Evolutionary conservation across 441 rosid genomes (phyloP), one percentile per base, ranked within the genome.

Genomic region (Erysimum cheiri): DNA sequence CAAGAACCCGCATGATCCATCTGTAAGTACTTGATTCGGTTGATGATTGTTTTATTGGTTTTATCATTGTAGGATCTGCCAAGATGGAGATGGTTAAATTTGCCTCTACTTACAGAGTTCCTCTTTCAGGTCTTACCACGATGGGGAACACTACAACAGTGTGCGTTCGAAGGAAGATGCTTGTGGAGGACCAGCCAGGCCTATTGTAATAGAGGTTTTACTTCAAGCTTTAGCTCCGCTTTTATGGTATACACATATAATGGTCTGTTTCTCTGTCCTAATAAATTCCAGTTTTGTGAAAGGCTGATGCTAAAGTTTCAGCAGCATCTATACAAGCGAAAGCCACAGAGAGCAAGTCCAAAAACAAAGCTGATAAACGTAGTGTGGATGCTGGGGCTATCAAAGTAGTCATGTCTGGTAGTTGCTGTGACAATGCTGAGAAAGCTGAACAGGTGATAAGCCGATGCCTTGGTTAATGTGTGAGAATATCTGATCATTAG

Each of bases 301-400:
- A 93, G 98, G 98, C 80, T 71, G 97, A 91, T 80, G 89, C 86
- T 87, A 89, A 89, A 71, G 85, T 93, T 67, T 90, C 96, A 37
- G 82, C 83, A 26, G 76, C 91, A 36, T 80, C 93, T 73, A 74
- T 71, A 69, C 88, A 90, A 88, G 84, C 83, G 60, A 87, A 86
- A 82, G 80, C 78, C 65, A 75, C 70, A 8, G 80, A 76, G 52
- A 75, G 80, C 78, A 88, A 89, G 69, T 74, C 84, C 22, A 79
- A 82, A 76, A 62, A 64, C 56, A 78, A 78, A 76, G 26, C 64
- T 59, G 75, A 74, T 33, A 77, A 55, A 63, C 48, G 72, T 75
- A 50, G 31, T 40, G 77, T 71, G 69, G 77, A 80, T 80, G 68
- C 85, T 41, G 88, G 80, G 58, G 81, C 81, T 13, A 72, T 91